These are phyloP conservation scores for Colletotrichum acutatum DNA, from an alignment of 2,329 filamentous ascomycete species.

Conservation along the genomic window DNA sequence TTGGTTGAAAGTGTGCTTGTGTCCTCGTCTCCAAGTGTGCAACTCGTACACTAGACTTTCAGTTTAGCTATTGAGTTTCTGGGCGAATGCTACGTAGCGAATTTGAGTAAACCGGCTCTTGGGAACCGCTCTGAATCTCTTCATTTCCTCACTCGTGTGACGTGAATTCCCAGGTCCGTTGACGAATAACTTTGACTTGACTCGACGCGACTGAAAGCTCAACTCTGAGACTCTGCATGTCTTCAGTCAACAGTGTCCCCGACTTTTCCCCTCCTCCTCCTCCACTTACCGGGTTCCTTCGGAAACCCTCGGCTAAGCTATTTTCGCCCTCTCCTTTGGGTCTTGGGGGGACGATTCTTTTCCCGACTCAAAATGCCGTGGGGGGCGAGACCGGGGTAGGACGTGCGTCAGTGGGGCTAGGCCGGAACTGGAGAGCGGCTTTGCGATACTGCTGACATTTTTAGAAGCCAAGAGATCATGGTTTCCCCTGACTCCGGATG, in stretches of 20 bases:
- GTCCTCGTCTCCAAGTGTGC: neutral
- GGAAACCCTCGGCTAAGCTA: neutral
- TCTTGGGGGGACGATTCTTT: constrained; percentile 6
- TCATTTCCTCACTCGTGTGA: neutral
- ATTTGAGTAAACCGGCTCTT: neutral
- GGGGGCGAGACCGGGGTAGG: neutral
- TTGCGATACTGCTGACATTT: neutral
- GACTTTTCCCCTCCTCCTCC: neutral
- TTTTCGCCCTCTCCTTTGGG: neutral
- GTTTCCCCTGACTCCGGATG: neutral
- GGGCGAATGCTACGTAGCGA: neutral
- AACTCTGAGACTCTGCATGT: neutral
- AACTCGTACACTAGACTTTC: neutral
- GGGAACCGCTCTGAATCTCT: neutral
- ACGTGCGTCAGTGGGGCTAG: neutral
- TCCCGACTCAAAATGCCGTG: constrained; percentile 11
- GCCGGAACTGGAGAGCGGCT: neutral
- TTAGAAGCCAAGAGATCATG: neutral
- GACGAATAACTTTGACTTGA: neutral
- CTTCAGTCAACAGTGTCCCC: neutral
- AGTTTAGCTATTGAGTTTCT: neutral
- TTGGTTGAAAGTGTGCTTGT: neutral
- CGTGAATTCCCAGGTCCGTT: neutral
- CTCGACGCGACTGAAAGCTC: neutral
- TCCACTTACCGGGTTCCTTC: neutral